These are phyloP conservation scores for Microdochium bolleyi DNA, from an alignment of 2,329 filamentous ascomycete genomes.

Conservation along the genomic window DNA sequence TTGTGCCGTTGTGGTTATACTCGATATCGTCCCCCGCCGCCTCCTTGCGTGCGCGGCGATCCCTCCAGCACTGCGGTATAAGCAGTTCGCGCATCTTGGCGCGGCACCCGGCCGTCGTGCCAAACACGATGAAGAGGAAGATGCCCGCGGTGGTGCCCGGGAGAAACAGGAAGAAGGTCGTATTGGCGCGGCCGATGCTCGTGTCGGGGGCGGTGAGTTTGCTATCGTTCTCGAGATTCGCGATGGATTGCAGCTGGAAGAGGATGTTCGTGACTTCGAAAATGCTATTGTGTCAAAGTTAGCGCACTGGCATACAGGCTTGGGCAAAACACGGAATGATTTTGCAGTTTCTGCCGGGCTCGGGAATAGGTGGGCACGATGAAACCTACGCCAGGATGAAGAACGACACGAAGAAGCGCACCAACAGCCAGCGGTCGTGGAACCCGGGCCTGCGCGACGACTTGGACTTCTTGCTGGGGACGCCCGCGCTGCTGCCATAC, in stretches of 20 bases:
- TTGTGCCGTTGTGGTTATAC: neutral
- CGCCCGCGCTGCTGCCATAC: neutral
- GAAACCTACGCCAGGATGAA: neutral
- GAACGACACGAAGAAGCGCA: slow-evolving; percentile 9
- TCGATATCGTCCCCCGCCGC: neutral
- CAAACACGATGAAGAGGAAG: slow-evolving; percentile 9
- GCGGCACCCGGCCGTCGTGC: slow-evolving; percentile 8
- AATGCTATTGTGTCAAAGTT: slow-evolving; percentile 4
- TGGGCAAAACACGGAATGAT: neutral
- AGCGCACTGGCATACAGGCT: neutral
- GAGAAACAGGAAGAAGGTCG: slow-evolving; percentile 8
- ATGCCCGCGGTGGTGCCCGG: slow-evolving; percentile 9
- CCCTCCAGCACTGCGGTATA: neutral
- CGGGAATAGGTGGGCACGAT: too few species aligned
- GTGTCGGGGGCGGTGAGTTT: slow-evolving; percentile 4
- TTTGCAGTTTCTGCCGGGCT: too few species aligned
- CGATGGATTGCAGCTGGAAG: slow-evolving; percentile 14
- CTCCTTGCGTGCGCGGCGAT: neutral
- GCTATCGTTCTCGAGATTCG: slow-evolving; percentile 9
- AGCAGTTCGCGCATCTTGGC: slow-evolving; percentile 5
- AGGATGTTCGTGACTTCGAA: slow-evolving; percentile 18
- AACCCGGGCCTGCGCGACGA: slow-evolving; percentile 5
- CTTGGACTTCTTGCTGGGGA: neutral
- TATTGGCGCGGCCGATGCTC: slow-evolving; percentile 5
- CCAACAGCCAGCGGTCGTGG: slow-evolving; percentile 18